phyloP scores from a whole-genome alignment of 2,329 filamentous ascomycete species.

The Cladorrhinum sp. region DNA sequence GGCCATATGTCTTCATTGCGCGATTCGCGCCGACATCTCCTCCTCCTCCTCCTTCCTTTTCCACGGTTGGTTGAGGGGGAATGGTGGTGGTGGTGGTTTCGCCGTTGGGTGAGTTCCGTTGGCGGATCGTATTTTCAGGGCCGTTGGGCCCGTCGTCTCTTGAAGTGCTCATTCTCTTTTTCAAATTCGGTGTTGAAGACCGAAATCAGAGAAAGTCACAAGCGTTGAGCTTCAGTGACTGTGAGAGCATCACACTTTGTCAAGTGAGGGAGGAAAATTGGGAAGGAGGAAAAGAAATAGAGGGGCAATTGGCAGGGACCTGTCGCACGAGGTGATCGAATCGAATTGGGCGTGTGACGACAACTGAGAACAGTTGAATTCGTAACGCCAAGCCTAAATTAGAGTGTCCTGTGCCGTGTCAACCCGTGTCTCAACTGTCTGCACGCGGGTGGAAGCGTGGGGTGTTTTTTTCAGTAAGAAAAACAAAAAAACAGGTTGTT shows the following conservation, averaged over 20 bases:
- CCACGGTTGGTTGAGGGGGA: neutral
- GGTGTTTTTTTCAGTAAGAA: neutral
- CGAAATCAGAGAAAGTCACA: slow-evolving; percentile 14
- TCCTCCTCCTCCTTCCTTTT: neutral
- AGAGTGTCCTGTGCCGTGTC: slow-evolving; percentile 10
- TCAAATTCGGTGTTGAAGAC: slow-evolving; percentile 24
- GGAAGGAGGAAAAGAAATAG: neutral
- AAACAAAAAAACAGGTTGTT: neutral
- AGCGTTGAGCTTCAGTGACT: slow-evolving; percentile 23
- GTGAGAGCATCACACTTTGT: slow-evolving; percentile 16
- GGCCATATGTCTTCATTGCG: slow-evolving; percentile 76
- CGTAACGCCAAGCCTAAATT: slow-evolving; percentile 22
- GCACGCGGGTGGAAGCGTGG: slow-evolving; percentile 1
- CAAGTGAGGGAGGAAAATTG: neutral
- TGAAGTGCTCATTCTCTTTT: slow-evolving; percentile 24
- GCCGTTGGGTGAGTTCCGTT: slow-evolving; percentile 15
- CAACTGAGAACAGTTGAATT: slow-evolving; percentile 7
- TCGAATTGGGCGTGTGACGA: slow-evolving; percentile 15
- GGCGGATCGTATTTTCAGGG: slow-evolving; percentile 22
- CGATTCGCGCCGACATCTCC: slow-evolving; percentile 30
- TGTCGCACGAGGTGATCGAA: neutral
- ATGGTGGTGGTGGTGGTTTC: neutral
- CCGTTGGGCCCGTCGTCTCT: slow-evolving; percentile 17
- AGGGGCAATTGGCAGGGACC: neutral
- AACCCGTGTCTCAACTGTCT: neutral